Percentiles rank a stretch among this genome's conserved stretches.
phyloP scores from a whole-genome alignment of 257 asterid genomes.

The Scutellaria baicalensis region DNA sequence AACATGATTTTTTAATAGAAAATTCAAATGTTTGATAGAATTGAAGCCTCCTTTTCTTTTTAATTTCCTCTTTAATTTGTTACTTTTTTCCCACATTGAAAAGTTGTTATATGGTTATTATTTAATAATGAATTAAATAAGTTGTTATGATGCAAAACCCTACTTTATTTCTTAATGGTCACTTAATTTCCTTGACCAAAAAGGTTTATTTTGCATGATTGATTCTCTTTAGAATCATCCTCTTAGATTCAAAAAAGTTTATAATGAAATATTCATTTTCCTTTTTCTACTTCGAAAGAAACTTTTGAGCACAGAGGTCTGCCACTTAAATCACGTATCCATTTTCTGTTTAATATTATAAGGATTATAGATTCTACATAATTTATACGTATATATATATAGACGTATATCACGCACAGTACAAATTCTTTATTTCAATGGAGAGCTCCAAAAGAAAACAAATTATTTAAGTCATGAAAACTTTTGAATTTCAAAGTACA shows the following conservation, averaged over 20 bases:
- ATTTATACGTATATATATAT: not conserved
- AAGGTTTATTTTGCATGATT: slow-evolving; percentile 5
- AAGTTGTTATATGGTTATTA: not conserved
- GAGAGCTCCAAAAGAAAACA: too few species aligned
- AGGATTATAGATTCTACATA: too few species aligned
- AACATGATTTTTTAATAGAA: not conserved
- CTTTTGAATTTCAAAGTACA: too few species aligned
- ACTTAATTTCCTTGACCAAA: slow-evolving; percentile 12
- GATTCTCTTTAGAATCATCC: slow-evolving; percentile 12
- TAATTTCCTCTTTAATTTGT: not conserved
- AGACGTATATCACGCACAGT: too few species aligned
- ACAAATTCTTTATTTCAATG: too few species aligned
- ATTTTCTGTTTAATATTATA: not conserved
- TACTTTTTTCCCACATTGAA: not conserved
- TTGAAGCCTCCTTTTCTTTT: too few species aligned
- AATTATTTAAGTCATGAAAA: too few species aligned
- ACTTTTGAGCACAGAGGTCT: not conserved
- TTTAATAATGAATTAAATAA: not conserved
- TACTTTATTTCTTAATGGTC: slow-evolving; percentile 5
- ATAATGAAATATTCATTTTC: slow-evolving; percentile 5
- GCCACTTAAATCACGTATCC: not conserved
- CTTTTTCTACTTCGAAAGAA: not conserved
- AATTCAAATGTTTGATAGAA: not conserved
- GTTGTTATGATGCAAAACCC: not conserved
- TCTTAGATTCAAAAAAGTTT: not conserved